Evolutionary conservation across 805 yeast species (phyloP), one percentile per base, ranked within the genome.

Genomic region (Middelhovenomyces tepae): DNA sequence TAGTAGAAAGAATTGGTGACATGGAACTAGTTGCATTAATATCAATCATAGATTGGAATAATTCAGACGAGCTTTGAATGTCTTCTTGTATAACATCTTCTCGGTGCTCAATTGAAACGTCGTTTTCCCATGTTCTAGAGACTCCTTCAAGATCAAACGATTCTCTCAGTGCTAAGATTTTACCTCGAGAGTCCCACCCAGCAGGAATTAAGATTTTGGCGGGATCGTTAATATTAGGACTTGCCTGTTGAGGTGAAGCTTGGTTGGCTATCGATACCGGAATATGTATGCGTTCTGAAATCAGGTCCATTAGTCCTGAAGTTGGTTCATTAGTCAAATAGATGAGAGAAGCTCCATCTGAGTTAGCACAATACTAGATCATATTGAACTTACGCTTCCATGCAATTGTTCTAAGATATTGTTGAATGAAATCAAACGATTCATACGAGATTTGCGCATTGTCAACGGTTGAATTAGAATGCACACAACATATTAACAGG

Each of bases 171-270:
- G 51, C 43, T 18, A 32, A 32, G 9, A 56, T 56, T 28, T 53
- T 55, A 13, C 47, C 43, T 37, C 42, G 32, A 8, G 57, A 48
- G 34, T 56, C 61, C 60, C 61, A 56, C 11, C 60, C 61, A 4
- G 54, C 36, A 7, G 61, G 61, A 7, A 55, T 41, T 18, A 43
- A 28, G 4, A 52, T 20, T 14, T 41, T 35, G 9, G 44, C 45
- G 4, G 39, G 36, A 15, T 47, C 48, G 6, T 51, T 38, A 4
- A 47, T 48, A 16, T 44, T 37, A 4, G 47, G 44, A 1, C 16
- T 11, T 32, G 48, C 37, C 18, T 33, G n/a, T 34, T 32, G 18
- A 27, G 23, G 20, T 26, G 26, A 4, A 28, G n/a, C n/a, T n/a
- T n/a, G 46, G 22, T 16, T 39, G 26, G 34, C 38, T 34, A 32